These are phyloP conservation scores for Centrapalus pauciflorus DNA, from an alignment of 129 eudicot genomes.

Conservation along the genomic window DNA sequence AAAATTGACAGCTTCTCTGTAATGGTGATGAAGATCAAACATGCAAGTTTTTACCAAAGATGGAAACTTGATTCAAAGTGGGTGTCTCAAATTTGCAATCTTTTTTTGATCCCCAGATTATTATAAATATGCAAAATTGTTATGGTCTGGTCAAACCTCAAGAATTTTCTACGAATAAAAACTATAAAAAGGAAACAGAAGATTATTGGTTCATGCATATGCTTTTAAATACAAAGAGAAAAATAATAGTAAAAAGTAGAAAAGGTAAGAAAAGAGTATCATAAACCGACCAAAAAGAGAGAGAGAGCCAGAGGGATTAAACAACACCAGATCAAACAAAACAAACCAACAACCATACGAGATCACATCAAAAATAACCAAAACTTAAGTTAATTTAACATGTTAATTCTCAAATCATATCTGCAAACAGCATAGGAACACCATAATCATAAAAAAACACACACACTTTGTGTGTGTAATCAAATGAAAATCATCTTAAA, in stretches of 20 bases:
- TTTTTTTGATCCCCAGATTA: slow-evolving; percentile 14
- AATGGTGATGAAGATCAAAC: slow-evolving; percentile 8
- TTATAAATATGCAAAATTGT: slow-evolving; percentile 11
- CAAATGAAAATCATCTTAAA: neutral
- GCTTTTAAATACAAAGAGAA: neutral
- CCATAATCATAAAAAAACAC: neutral
- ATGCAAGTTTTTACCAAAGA: slow-evolving; percentile 10
- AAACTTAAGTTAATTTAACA: slow-evolving; percentile 1
- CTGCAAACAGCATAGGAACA: slow-evolving; percentile 1
- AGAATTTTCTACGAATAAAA: neutral
- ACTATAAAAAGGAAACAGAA: slow-evolving; percentile 14
- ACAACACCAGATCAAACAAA: slow-evolving; percentile 17
- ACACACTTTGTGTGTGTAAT: neutral
- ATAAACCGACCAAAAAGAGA: slow-evolving; percentile 64
- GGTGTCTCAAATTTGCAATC: slow-evolving; percentile 24
- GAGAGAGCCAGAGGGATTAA: slow-evolving; percentile 41
- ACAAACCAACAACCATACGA: no score
- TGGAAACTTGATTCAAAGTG: slow-evolving; percentile 14
- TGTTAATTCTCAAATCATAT: neutral
- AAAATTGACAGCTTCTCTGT: neutral
- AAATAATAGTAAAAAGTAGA: no score
- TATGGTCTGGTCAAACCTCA: slow-evolving; percentile 5
- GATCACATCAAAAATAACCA: no score
- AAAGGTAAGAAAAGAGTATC: slow-evolving; percentile 25
- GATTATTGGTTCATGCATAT: slow-evolving; percentile 18